These are phyloP conservation scores for Jamesozyma jinghongensis DNA, from an alignment of 805 yeast species.

Conservation along the genomic window DNA sequence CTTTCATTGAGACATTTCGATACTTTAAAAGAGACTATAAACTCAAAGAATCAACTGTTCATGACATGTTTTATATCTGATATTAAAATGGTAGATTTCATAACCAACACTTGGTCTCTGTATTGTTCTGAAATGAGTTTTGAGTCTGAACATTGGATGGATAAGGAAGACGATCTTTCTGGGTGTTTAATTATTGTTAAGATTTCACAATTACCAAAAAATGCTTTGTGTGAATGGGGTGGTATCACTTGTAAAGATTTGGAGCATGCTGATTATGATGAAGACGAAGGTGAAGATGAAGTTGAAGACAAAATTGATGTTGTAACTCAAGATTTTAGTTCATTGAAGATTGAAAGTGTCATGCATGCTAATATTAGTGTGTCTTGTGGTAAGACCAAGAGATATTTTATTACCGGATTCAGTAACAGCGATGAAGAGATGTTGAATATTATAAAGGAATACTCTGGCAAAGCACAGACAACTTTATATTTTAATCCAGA, in stretches of 20 bases:
- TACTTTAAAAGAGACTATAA: conserved; percentile 49
- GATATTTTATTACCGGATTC: conserved; percentile 17
- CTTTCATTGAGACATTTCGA: conserved; percentile 69
- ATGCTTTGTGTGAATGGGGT: conserved; percentile 67
- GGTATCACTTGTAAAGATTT: conserved; percentile 44
- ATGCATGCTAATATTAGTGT: not conserved
- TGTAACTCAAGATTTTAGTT: not conserved
- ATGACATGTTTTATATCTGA: conserved; percentile 49
- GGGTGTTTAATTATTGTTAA: conserved; percentile 41
- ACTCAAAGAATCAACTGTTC: conserved; percentile 36
- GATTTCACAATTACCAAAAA: conserved; percentile 51
- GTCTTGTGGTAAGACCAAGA: not conserved
- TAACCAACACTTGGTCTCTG: conserved; percentile 35
- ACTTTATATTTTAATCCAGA: conserved; percentile 15
- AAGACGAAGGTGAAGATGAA: conserved; percentile 15
- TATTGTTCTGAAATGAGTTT: conserved; percentile 30
- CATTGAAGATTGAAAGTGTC: not conserved
- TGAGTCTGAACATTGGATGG: conserved; percentile 17
- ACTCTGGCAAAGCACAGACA: conserved; percentile 6
- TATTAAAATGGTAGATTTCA: conserved; percentile 25
- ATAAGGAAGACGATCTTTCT: conserved; percentile 17
- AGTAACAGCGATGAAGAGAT: conserved; percentile 9
- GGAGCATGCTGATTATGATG: conserved; percentile 38
- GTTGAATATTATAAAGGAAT: not conserved
- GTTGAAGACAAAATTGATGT: not conserved